Evolutionary conservation across 495 filamentous ascomycete species (phyloP), one percentile per base, ranked within the genome.

Genomic region (Penicillium cataractarum): DNA sequence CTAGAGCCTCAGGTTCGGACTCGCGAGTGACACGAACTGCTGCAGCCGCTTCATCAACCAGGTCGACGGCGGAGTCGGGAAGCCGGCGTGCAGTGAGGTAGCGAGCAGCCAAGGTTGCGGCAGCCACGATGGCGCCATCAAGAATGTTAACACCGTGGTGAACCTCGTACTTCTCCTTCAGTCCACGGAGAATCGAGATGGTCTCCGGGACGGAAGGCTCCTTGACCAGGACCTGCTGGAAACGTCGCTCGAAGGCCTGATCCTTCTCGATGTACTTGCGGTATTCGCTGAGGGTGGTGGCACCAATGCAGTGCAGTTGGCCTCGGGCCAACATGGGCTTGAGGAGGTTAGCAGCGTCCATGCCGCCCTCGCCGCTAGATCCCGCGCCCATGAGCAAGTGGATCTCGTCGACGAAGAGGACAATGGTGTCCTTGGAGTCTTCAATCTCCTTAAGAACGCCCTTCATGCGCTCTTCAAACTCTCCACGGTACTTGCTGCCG

Each of bases 211-310:
- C 87, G 6, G 87, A 78, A 2, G 95, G 95, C 72, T 99, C 95
- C 72, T 96, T 96, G 70, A 97, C 92, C 33, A 98, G 76, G 32
- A 99, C 94, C 74, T 98, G 95, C 75, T 99, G 95, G 82, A 99
- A 99, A 72, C 95, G 91, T 69, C 96, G 92, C 74, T 98, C 95
- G 72, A 99, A 98, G 50, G 95, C 95, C 48, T 91, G 89, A 66
- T 99, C 95, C 76, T 99, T 99, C 75, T 99, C 96, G 60, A 99
- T 97, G 76, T 99, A 97, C 77, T 99, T 99, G 67, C 95, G 87
- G 78, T 98, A 99, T 75, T 99, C 95, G 61, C 86, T 86, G 53
- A 99, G 82, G 2, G 95, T 99, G 0, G 95, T 99, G 2, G 95
- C 95, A 73, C 95, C 95, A 63, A 98, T 97, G 70, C 95, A 99